phyloP scores from a whole-genome alignment of 192 early-diverging fungal species.

The Coemansia sp. region DNA sequence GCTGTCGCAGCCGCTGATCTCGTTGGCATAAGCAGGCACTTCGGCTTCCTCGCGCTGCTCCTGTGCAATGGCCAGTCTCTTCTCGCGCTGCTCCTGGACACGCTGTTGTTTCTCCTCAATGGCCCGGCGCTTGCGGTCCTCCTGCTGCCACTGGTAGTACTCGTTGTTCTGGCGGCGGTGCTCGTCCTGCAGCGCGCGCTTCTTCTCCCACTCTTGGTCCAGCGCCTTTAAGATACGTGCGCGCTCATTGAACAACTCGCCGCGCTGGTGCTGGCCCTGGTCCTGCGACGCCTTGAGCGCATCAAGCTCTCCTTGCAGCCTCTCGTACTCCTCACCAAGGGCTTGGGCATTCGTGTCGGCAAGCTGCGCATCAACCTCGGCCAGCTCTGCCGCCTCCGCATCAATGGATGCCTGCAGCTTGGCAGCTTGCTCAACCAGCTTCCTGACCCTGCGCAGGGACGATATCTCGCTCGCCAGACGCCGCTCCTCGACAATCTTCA shows the following conservation, averaged over 20 bases:
- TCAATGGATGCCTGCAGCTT: slow-evolving; percentile 73
- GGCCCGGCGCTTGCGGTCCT: slow-evolving; percentile 61
- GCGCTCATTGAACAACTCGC: slow-evolving; percentile 66
- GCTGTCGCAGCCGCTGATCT: slow-evolving; percentile 79
- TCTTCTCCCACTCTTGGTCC: slow-evolving; percentile 63
- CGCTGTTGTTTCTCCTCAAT: slow-evolving; percentile 61
- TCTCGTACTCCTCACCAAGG: slow-evolving; percentile 64
- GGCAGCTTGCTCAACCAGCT: slow-evolving; percentile 76
- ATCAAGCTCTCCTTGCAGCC: slow-evolving; percentile 68
- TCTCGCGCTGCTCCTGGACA: slow-evolving; percentile 62
- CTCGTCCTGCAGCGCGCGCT: slow-evolving; percentile 64
- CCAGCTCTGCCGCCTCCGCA: slow-evolving; percentile 60
- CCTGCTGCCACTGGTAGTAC: slow-evolving; percentile 66
- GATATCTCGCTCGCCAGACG: slow-evolving; percentile 44
- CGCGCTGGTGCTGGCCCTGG: slow-evolving; percentile 59
- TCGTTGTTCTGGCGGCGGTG: slow-evolving; percentile 71
- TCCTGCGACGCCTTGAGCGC: slow-evolving; percentile 60
- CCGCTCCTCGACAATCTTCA: slow-evolving; percentile 85
- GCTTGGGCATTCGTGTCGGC: slow-evolving; percentile 58
- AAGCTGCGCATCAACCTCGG: slow-evolving; percentile 54
- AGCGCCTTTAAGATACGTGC: slow-evolving; percentile 65
- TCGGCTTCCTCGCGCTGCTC: slow-evolving; percentile 82
- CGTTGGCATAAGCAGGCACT: slow-evolving; percentile 78
- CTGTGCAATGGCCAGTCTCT: slow-evolving; percentile 64
- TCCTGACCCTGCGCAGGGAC: slow-evolving; percentile 23